phyloP scores from a whole-genome alignment of 768 basidiomycete species.

The Kwoniella botswanensis region DNA sequence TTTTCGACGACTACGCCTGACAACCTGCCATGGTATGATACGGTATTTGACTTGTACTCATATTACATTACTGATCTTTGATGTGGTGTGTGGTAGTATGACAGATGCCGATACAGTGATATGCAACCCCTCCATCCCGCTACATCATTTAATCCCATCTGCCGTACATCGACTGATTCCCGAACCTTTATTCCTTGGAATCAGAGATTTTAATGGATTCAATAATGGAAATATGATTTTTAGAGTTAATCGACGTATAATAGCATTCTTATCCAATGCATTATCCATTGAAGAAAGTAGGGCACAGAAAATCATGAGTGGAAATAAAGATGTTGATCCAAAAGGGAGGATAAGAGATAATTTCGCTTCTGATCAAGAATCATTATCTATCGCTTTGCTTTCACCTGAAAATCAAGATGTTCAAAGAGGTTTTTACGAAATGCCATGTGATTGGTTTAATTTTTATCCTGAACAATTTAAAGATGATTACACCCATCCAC shows the following conservation, averaged over 20 bases:
- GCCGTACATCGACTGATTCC: background rate
- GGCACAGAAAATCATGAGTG: background rate
- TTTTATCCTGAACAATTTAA: background rate
- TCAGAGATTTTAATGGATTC: background rate
- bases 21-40: too few species aligned
- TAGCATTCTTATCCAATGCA: background rate
- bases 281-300: background rate
- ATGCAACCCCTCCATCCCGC: background rate
- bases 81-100: background rate
- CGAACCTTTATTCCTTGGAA: background rate
- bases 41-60: too few species aligned
- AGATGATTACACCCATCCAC: background rate
- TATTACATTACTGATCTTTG: too few species aligned
- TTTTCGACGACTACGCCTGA: too few species aligned
- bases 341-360: background rate
- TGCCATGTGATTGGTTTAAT: background rate
- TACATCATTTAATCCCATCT: background rate
- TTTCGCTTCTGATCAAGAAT: background rate
- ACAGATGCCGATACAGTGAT: background rate
- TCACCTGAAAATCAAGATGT: background rate
- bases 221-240: background rate
- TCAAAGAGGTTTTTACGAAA: background rate
- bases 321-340: background rate
- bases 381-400: background rate
- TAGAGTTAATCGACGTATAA: background rate